Conservation (phyloP, 257 asterid species). For the Solanum corneliomulleri region DNA sequence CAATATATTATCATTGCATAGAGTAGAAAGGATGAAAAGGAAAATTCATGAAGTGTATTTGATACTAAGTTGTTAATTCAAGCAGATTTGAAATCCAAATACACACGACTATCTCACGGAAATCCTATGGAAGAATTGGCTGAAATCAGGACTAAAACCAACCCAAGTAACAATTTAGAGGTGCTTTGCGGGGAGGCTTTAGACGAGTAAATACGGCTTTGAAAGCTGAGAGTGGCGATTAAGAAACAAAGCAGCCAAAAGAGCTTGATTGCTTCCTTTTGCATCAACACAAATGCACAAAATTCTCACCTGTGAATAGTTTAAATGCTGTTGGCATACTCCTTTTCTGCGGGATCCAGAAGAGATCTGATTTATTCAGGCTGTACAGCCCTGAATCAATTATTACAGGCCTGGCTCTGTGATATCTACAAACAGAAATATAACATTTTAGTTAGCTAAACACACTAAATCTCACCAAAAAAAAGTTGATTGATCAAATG, state of each 20-base stretch:
- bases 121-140: background rate
- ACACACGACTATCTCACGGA: background rate
- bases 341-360: slow-evolving; percentile 47
- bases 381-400: slow-evolving; percentile 72
- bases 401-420: slow-evolving; percentile 64
- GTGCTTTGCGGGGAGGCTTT: background rate
- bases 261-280: background rate
- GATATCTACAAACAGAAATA: slow-evolving; percentile 23
- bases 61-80: background rate
- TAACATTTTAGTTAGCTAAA: background rate
- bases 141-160: background rate
- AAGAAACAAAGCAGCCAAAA: background rate
- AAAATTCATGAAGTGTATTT: background rate
- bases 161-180: background rate
- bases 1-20: background rate
- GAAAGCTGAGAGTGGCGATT: background rate
- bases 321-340: slow-evolving; percentile 55
- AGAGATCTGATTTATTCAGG: slow-evolving; percentile 50
- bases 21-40: background rate
- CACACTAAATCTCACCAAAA: background rate
- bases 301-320: slow-evolving; percentile 53
- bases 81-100: background rate
- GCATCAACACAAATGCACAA: background rate
- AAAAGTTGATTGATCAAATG: background rate
- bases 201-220: background rate